Base-by-base conservation (phyloP, 345 rosid species). In the Excoecaria cochinchinensis region DNA sequence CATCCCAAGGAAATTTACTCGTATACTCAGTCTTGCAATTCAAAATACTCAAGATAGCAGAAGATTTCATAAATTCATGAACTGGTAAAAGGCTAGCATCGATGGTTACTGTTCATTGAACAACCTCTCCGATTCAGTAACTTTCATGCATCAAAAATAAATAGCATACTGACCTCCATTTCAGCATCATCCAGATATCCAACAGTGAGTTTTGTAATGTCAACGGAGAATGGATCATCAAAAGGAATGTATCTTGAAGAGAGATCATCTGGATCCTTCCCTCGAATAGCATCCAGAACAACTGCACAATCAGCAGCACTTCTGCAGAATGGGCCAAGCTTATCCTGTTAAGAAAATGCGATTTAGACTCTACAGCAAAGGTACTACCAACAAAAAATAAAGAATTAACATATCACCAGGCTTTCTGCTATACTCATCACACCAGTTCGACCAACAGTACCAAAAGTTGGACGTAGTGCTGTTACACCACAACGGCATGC, bases 381-480 rank as follows among this genome's bases (percentile, higher is more conserved):
- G 14, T 52, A 56, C 1, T 40, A 14, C 19, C 9, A 19, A 55
- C 1, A 15, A 12, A 16, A 22, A 38, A 47, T 59, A 76, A 39
- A 22, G 11, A 31, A 58, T 21, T 6, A 67, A 31, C 38, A 50
- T 56, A 65, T 77, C 83, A 91, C 97, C 89, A 93, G 74, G 81
- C 93, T 94, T 81, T 92, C 97, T 39, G 98, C 85, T 86, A 93
- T 76, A 85, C 98, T 90, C 98, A 93, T 91, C 16, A 90, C 98
- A 69, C 98, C 97, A 50, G 90, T 84, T 76, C 98, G 88, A 73
- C 93, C 95, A 36, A 91, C 89, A 2, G 86, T 78, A 36, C 95
- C 98, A 83, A 93, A 90, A 61, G 98, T 93, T 1, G 98, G 97
- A 68, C 94, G 97, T 75, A 91, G 70, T 69, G 93, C 94, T 66